Evolutionary conservation across 2,329 filamentous ascomycete genomes (phyloP), one percentile per base, ranked within the genome.

Genomic region (Pestalotiopsis sp.): DNA sequence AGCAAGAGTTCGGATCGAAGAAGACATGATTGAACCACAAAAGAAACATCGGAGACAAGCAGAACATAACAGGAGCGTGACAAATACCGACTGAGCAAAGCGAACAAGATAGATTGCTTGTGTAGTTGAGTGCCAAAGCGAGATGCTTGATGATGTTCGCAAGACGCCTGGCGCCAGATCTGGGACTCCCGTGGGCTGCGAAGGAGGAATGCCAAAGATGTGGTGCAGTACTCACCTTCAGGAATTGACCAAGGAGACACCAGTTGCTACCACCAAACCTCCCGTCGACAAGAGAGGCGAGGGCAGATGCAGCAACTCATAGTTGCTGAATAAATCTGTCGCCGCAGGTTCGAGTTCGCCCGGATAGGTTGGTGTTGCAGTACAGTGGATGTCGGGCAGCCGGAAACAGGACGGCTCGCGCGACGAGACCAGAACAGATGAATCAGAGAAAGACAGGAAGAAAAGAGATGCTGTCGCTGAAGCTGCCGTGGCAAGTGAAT

Each of bases 241-340:
- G 25, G 27, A 59, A 17, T 36, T 57, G n/a, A 25, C 52, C n/a
- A 36, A 59, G 11, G 9, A 31, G 17, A 17, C 27, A 61, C 14
- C 36, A 12, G 25, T 17, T 61, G 59, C 59, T 61, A 61, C 59
- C 59, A 38, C 12, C 31, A 14, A 41, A 39, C 36, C 12, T 61
- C 27, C 59, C 59, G 14, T 9, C 59, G 27, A 59, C 14, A 59
- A 59, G 57, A 36, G 17, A 17, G 25, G 31, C 36, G n/a, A 39
- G 14, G 20, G 59, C 59, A 61, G 59, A n/a, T 36, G 59, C 36
- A 27, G 20, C 59, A 61, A 61, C 59, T 61, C 59, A 61, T 61
- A 61, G 59, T 61, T n/a, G 59, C 59, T 27, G 59, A 58, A 31
- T 2, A 58, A 58, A 27, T 36, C 6, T 13, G n/a, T 25, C 59